A percentile compares a stretch with the other conserved stretches of the same genome.
phyloP scores from a whole-genome alignment of 148 eudicot species.

The Salicornia ramosissima region DNA sequence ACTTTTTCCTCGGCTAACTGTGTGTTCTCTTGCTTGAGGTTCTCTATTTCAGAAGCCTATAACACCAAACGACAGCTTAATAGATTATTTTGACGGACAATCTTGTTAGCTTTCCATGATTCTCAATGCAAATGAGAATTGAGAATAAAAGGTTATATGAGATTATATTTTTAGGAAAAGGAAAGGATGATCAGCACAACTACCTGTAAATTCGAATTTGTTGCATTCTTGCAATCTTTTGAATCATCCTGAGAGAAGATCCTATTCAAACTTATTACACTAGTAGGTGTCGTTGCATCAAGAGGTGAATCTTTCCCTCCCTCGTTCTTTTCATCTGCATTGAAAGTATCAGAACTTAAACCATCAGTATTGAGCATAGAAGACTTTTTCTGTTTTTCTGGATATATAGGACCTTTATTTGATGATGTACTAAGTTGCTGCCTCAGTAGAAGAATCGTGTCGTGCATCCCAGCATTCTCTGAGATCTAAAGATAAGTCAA shows the following conservation, averaged over 20 bases:
- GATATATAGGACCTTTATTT: background rate
- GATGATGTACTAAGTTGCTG: constrained; percentile 18
- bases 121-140: background rate
- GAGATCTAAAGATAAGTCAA: constrained; percentile 13
- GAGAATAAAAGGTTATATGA: background rate
- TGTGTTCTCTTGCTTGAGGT: constrained; percentile 55
- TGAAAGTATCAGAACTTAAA: background rate
- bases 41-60: constrained; percentile 54
- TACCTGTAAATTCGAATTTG: constrained; percentile 12
- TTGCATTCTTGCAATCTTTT: constrained; percentile 8
- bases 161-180: background rate
- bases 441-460: constrained; percentile 19
- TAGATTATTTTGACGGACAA: background rate
- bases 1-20: constrained; percentile 49
- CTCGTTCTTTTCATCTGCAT: constrained; percentile 12
- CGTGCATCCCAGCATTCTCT: constrained; percentile 23
- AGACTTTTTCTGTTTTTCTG: constrained; percentile 1
- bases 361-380: constrained; percentile 3
- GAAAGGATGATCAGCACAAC: background rate
- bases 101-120: background rate
- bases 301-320: constrained; percentile 26
- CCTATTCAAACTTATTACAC: constrained; percentile 20
- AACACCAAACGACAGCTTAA: background rate
- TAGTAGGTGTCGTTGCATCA: constrained; percentile 22
- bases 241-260: constrained; percentile 13